Evolutionary conservation across 352 stramenopile genomes (phyloP), one percentile per base, ranked within the genome.

Genomic region (Saprolegnia diclina): DNA sequence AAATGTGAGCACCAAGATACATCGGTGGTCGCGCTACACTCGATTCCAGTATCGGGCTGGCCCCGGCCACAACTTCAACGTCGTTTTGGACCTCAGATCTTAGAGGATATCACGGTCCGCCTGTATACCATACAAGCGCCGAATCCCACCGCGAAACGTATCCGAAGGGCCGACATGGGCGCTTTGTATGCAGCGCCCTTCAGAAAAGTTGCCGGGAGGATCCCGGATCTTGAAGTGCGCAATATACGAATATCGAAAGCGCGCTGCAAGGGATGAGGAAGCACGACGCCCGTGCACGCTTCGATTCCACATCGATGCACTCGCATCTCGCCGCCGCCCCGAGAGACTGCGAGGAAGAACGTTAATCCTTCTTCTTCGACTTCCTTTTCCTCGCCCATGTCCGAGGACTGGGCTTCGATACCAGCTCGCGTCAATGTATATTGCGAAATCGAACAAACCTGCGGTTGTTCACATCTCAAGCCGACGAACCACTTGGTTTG

Each of bases 101-200:
- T 48, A 29, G 11, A 63, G 55, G 55, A 63, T 63, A 45, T 32
- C 1, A 63, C 21, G 42, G 11, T 2, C 1, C 18, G 44, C 37
- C 53, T 66, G 57, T 66, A 66, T 66, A 32, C n/a, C 5, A 55
- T 66, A 66, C 57, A 55, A 66, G 37, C 37, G 11, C 13, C 19
- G 32, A 55, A 21, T 21, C 53, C 13, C 22, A 13, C 44, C n/a
- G 2, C 10, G 5, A 1, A 18, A 63, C 16, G 16, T 40, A 42
- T 38, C 40, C 11, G 26, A 24, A 42, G 38, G 10, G 26, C 35
- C 46, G 13, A 24, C 35, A 40, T 35, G 50, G 26, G 56, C 2
- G 24, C 4, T 44, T 35, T 24, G 18, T 35, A 50, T 9, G 3
- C n/a, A 16, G 5, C 29, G 29, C 13, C 42, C 18, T 48, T 48